Base-by-base conservation (phyloP, 768 basidiomycete genomes). In the Leccinum broughii region DNA sequence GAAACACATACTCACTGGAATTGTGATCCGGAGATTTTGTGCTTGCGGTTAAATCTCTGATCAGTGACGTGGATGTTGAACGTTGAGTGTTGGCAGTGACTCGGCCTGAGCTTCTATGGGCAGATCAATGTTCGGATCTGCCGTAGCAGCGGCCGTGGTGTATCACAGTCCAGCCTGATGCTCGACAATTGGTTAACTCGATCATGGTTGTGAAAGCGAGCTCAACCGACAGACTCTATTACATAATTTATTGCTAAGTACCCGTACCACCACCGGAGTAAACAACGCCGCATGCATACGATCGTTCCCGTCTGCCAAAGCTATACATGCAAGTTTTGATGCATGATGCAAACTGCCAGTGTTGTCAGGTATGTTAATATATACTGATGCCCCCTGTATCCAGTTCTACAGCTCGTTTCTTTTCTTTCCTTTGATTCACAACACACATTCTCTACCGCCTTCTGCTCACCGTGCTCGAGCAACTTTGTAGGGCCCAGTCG, bases 311-410 rank as follows among this genome's bases (percentile, higher is more conserved):
- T 51, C 44, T 59, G 53, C 51, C 55, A 41, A 3, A 55, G 66
- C 68, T 62, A 56, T 70, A 30, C 61, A 28, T n/a, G 35, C 58
- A 41, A 58, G n/a, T 35, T 62, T 55, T 64, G 67, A 72, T 61
- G 62, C 24, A 49, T 72, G 65, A 72, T 73, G 61, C 49, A 57
- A 60, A 48, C 62, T 52, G 62, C 57, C 60, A 52, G 57, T 62
- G 69, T 66, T 64, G 61, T 67, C 24, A 65, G 63, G 66, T 59
- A 54, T 46, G 57, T 53, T 56, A 50, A 71, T 61, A 61, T 68
- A 62, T 52, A 62, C 53, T 28, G 24, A 49, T 41, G 48, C 15
- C 61, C 46, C 56, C 37, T 10, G 8, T 55, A 17, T 37, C 51
- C 55, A 3, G 54, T 48, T 26, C 51, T 55, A 51, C 56, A 54